Base-by-base conservation (phyloP, 495 filamentous ascomycete species). In the Podospora australis region DNA sequence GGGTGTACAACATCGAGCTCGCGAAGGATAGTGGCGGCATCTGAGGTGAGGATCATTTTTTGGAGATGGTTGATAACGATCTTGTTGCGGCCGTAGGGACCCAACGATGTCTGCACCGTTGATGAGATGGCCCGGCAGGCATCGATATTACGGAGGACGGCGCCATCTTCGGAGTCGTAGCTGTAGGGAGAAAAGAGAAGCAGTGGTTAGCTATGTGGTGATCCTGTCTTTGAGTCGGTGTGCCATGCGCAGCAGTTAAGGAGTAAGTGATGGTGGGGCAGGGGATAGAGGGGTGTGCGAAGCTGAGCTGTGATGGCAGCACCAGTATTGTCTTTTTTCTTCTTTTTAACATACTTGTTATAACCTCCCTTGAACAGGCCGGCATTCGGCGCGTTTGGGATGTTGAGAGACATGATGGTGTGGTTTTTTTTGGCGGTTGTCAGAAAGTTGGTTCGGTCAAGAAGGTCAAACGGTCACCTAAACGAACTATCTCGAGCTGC, bases 41-140 rank as follows among this genome's bases (percentile, higher is more conserved):
- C 94, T 38, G 89, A 96, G 49, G 94, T 99, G 49, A 99, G 78
- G 53, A 96, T 91, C 92, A 97, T 96, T 78, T 99, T 99, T 71
- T 96, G 90, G 49, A 99, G 78, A 73, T 99, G 94, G 72, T 97
- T 99, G 77, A 99, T 96, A 73, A 99, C 88, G 68, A 99, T 96
- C 76, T 99, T 99, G 77, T 97, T 99, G 68, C 94, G 87, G 62
- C 94, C 94, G 66, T 92, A 96, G 44, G 94, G 94, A 41, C 94
- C 92, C 29, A 99, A 78, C 39, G 91, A 97, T 41, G 94, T 96
- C 73, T 94, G 88, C 24, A 99, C 94, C 39, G 94, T 99, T 53
- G 83, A 82, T 11, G 94, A 82, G 68, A 99, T 97, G 36, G 94
- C 88, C 58, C 88, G 82, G 75, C 91, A 97, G 66, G 94, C 94